phyloP scores from a whole-genome alignment of 208 protist species.

The Trypanosoma congolense region DNA sequence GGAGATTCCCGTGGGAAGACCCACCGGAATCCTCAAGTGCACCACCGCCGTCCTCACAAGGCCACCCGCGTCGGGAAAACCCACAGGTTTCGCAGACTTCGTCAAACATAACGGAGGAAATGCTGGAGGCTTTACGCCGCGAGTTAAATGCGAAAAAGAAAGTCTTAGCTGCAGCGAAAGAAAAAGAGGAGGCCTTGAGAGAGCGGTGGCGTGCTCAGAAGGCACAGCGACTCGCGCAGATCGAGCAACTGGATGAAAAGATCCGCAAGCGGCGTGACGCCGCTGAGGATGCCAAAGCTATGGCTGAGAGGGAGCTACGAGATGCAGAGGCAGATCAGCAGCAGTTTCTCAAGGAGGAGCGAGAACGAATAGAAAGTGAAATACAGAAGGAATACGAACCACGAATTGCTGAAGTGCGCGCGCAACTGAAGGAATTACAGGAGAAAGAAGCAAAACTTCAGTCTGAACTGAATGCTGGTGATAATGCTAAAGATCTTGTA shows the following conservation, averaged over 20 bases:
- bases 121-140: conserved; percentile 41
- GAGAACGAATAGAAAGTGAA: conserved; percentile 39
- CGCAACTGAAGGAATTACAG: conserved; percentile 31
- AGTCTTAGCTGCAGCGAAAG: conserved; percentile 32
- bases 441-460: conserved; percentile 51
- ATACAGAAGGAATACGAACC: conserved; percentile 50
- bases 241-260: conserved; percentile 54
- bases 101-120: conserved; percentile 41
- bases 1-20: not conserved
- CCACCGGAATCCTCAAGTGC: not conserved
- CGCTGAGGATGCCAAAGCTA: conserved; percentile 53
- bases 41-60: not conserved
- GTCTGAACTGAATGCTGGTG: conserved; percentile 34
- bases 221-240: conserved; percentile 65
- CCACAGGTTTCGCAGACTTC: not conserved
- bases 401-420: conserved; percentile 33
- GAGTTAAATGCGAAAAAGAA: conserved; percentile 64
- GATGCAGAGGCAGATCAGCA: conserved; percentile 51
- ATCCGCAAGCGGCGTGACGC: conserved; percentile 41
- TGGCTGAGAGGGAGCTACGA: conserved; percentile 38
- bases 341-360: conserved; percentile 32
- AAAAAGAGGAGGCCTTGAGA: conserved; percentile 48
- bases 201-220: conserved; percentile 61
- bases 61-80: not conserved
- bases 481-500: conserved; percentile 34